phyloP scores from a whole-genome alignment of 75 land plant genomes.

The Pinus tabuliformis region DNA sequence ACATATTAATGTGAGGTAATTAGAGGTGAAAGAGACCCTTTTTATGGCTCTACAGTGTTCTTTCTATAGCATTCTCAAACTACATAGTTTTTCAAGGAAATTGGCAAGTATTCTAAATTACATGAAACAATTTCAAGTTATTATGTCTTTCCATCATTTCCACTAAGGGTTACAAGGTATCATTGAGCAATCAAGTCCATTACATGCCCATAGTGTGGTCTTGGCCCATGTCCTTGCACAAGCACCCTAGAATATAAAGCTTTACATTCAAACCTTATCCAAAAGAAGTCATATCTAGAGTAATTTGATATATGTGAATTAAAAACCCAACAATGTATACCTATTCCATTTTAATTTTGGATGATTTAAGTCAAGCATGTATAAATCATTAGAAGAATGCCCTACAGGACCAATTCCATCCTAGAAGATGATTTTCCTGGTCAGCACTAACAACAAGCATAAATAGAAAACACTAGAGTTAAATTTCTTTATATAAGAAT shows the following conservation, averaged over 20 bases:
- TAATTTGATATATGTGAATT: background rate
- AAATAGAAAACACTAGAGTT: background rate
- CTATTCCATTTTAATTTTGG: conserved; percentile 87
- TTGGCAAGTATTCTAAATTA: background rate
- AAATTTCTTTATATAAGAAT: background rate
- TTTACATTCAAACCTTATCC: background rate
- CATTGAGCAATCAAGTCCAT: conserved; percentile 88
- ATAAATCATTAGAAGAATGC: conserved; percentile 87
- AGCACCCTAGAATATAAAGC: conserved; percentile 52
- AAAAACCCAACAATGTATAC: conserved; percentile 15
- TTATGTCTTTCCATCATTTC: conserved; percentile 68
- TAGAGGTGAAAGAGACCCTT: too few species aligned
- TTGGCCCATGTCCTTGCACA: conserved; percentile 87
- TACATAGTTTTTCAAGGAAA: background rate
- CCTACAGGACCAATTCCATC: conserved; percentile 96
- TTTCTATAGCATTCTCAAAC: background rate
- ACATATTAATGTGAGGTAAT: too few species aligned
- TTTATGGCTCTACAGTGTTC: too few species aligned
- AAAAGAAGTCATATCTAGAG: background rate
- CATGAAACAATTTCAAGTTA: background rate
- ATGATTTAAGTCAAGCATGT: conserved; percentile 84
- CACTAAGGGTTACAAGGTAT: conserved; percentile 76
- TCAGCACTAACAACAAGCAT: background rate
- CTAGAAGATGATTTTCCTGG: conserved; percentile 25
- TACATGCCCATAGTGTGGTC: conserved; percentile 89